These are phyloP conservation scores for Neurospora sublineolata DNA, from an alignment of 495 filamentous ascomycete genomes.

Conservation along the genomic window DNA sequence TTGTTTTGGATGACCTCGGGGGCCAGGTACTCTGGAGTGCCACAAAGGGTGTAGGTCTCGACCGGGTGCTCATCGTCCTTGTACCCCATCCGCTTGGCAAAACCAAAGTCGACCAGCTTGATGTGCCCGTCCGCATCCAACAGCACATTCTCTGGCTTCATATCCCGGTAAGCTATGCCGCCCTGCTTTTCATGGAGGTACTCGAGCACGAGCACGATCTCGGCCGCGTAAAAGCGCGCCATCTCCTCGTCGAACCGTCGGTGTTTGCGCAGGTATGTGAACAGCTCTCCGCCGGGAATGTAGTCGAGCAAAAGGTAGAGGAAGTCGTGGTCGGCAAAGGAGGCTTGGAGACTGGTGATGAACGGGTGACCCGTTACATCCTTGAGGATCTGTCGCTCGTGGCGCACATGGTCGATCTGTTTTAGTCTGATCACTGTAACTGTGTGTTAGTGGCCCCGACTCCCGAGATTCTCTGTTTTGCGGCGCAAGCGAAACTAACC, in stretches of 20 bases:
- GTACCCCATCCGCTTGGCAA: conserved; percentile 69
- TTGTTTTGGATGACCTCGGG: conserved; percentile 95
- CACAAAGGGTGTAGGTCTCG: conserved; percentile 93
- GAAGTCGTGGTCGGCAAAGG: conserved; percentile 80
- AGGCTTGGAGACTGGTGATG: conserved; percentile 81
- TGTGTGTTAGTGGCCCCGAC: conserved; percentile 6
- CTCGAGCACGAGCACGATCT: conserved; percentile 87
- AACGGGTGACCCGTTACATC: conserved; percentile 89
- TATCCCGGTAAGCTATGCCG: conserved; percentile 84
- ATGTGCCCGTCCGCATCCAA: conserved; percentile 87
- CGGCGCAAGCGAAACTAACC: conserved; percentile 4
- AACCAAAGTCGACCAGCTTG: conserved; percentile 97
- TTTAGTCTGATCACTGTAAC: conserved; percentile 79
- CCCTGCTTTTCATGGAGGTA: conserved; percentile 76
- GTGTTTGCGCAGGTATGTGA: conserved; percentile 79
- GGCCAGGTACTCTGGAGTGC: conserved; percentile 92
- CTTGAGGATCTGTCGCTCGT: conserved; percentile 78
- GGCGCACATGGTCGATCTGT: conserved; percentile 94
- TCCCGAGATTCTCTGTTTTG: conserved; percentile 26
- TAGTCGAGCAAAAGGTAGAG: conserved; percentile 91
- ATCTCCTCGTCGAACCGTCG: conserved; percentile 77
- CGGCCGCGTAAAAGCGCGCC: conserved; percentile 87
- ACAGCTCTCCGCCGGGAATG: conserved; percentile 89
- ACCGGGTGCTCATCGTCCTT: conserved; percentile 36
- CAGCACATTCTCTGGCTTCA: conserved; percentile 94